Conservation (phyloP, 2,329 filamentous ascomycete species). For the Nannizziopsis barbatae region DNA sequence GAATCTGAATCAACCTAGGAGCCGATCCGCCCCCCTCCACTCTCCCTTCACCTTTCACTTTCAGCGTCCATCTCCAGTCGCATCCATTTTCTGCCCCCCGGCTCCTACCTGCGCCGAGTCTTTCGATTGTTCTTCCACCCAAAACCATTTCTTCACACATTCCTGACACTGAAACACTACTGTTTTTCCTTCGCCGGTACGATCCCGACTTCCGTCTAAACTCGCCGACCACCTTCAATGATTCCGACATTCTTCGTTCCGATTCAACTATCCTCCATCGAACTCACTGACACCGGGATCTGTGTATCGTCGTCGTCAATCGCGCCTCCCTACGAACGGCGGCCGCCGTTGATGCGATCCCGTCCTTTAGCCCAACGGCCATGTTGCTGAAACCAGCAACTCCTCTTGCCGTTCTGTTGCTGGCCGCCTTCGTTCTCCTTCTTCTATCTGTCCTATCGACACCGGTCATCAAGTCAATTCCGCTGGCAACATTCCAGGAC, state of each 20-base stretch:
- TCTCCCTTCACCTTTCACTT: too few relatives aligned
- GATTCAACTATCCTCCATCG: neutral
- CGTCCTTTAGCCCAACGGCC: constrained; percentile 16
- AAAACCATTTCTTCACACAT: neutral
- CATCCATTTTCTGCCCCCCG: neutral
- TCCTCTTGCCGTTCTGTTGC: constrained; percentile 73
- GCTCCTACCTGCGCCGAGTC: neutral
- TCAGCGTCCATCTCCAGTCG: neutral
- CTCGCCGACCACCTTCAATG: neutral
- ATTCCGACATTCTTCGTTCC: neutral
- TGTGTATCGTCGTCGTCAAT: neutral
- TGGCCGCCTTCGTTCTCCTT: constrained; percentile 73
- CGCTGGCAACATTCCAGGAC: constrained; percentile 64
- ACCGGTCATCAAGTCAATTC: constrained; percentile 75
- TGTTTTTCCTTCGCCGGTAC: neutral
- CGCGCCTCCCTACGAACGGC: constrained; percentile 2
- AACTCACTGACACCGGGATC: too few relatives aligned
- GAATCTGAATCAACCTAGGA: constrained; percentile 5
- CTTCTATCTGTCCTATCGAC: constrained; percentile 83
- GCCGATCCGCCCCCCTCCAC: constrained; percentile 1
- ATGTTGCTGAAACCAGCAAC: constrained; percentile 86
- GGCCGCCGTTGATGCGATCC: neutral
- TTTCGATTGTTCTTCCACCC: neutral
- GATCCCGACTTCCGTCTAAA: neutral
- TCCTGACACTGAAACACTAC: neutral